Conservation (phyloP, 345 rosid species). For the Eucalyptus melliodora region DNA sequence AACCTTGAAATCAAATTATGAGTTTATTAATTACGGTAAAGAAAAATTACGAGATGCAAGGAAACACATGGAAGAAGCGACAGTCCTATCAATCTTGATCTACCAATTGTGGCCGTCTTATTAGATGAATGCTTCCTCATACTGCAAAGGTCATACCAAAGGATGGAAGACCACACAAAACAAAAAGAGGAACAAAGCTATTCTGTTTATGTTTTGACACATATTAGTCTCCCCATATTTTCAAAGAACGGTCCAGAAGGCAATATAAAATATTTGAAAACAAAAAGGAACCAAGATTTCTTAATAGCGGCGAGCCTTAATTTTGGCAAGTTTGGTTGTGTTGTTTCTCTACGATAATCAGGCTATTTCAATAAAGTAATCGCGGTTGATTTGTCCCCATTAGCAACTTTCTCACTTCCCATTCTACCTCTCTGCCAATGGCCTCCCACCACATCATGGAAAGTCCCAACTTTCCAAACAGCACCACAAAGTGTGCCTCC, state of each 20-base stretch:
- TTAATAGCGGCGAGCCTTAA: rapidly evolving
- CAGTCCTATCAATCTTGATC: not conserved
- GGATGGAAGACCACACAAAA: not conserved
- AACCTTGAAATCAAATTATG: not conserved
- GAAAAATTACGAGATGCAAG: not conserved
- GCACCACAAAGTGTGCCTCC: no score
- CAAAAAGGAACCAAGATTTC: rapidly evolving
- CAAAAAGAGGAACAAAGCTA: not conserved
- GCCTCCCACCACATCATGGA: no score
- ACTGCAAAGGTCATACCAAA: not conserved
- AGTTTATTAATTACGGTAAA: not conserved
- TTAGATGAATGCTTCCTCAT: not conserved
- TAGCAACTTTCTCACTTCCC: not conserved
- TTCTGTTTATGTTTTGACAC: no score
- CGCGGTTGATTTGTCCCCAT: rapidly evolving
- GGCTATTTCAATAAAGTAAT: not conserved
- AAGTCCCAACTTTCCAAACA: no score
- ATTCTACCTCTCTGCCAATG: no score
- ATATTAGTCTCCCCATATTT: no score
- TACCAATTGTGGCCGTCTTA: no score
- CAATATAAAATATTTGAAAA: no score
- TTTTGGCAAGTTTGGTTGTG: not conserved
- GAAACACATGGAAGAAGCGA: not conserved
- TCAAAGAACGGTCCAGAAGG: rapidly evolving
- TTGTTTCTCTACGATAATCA: not conserved